Base-by-base conservation (phyloP, 2,329 filamentous ascomycete species). In the Monilinia vaccinii-corymbosi region DNA sequence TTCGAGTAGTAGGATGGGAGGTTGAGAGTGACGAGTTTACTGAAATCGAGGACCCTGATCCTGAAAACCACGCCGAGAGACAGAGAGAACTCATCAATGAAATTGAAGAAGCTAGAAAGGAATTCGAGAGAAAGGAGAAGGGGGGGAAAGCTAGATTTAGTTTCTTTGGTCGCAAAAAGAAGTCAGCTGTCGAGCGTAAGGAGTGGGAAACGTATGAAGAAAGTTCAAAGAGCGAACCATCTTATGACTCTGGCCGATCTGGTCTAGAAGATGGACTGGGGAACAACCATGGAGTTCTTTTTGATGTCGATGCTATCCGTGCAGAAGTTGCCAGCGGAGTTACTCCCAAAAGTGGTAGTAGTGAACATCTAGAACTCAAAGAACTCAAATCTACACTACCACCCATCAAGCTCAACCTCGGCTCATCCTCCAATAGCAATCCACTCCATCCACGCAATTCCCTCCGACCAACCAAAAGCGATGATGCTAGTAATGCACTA, bases 41-140 rank as follows among this genome's bases (percentile, higher is more conserved):
- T 1, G 94, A 99, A 74, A 97, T 99, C 62, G 94, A 97, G 72
- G 94, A 99, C 67, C 91, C 94, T 0, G 94, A 99, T 69, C 94
- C 94, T 0, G 94, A 97, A 0, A 93, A 96, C 67, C 93, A 97
- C 74, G 81, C 84, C 55, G 81, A 91, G 71, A 81, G 92, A 51
- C 94, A 99, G 74, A 82, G 91, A 60, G 93, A 97, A 74, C 82
- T 99, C 46, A 96, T 99, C 71, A 91, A 88, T 68, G 94, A 99
- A 74, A 96, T 99, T 56, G 93, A 97, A 72, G 92, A 96, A 74
- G 94, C 94, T 8, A 84, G 94, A 42, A 91, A 87, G 71, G 85
- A 94, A 69, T 80, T 96, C 4, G 91, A 96, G 69, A 86, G 84
- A 71, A 88, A 94, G 68, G 85, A 86, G 70, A 78, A 76, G 66